phyloP scores from a whole-genome alignment of 208 protist genomes.

The Crithidia bombi region DNA sequence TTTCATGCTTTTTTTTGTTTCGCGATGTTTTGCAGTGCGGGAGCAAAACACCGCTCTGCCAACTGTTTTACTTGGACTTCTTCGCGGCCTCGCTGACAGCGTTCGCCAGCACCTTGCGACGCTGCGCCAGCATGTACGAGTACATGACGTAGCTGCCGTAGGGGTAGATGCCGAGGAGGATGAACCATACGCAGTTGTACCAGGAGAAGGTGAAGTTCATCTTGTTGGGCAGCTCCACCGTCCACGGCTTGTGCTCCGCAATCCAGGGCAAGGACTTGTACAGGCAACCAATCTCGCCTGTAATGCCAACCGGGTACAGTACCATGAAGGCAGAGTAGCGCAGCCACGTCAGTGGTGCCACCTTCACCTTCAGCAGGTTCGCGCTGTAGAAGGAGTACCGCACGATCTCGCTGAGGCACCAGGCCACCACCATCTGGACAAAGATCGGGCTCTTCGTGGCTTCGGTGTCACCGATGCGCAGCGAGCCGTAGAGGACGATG shows the following conservation, averaged over 20 bases:
- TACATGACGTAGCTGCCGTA: constrained; percentile 89
- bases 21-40: no score
- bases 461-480: constrained; percentile 68
- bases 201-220: constrained; percentile 85
- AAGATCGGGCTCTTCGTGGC: constrained; percentile 53
- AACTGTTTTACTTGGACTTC: constrained; percentile 30
- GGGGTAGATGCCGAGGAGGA: constrained; percentile 78
- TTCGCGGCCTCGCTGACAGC: constrained; percentile 17
- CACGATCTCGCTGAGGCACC: constrained; percentile 87
- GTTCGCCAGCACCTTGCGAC: constrained; percentile 65
- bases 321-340: constrained; percentile 91
- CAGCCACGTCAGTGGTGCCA: constrained; percentile 75
- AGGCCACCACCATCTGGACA: constrained; percentile 84
- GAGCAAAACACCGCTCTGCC: not conserved
- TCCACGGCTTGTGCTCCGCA: constrained; percentile 61
- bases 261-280: constrained; percentile 79
- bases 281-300: constrained; percentile 82
- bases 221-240: constrained; percentile 78
- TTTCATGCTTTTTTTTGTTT: not conserved
- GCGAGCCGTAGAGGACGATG: constrained; percentile 77
- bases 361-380: constrained; percentile 53
- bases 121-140: constrained; percentile 90
- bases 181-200: constrained; percentile 73
- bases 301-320: constrained; percentile 91
- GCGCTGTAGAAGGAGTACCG: constrained; percentile 89